Evolutionary conservation across 2,329 filamentous ascomycete genomes (phyloP).

Genomic region (Sphaerulina populicola): DNA sequence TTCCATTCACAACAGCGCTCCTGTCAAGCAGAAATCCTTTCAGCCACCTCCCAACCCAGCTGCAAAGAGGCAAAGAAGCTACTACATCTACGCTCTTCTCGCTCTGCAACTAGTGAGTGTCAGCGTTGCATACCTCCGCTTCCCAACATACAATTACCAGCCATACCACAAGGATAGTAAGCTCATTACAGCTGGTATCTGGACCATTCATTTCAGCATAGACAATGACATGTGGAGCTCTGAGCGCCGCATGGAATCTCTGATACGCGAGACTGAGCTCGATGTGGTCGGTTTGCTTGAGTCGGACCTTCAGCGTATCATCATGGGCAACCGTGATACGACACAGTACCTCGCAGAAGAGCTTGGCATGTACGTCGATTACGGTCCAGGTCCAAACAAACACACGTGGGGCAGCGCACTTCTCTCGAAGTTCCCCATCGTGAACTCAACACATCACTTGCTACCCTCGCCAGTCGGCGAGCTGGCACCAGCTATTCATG

Average conservation of each 20-base stretch:
- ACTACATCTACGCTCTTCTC: constrained; percentile 65
- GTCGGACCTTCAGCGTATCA: constrained; percentile 89
- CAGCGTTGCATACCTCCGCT: constrained; percentile 75
- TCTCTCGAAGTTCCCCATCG: constrained; percentile 92
- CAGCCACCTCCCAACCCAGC: constrained; percentile 38
- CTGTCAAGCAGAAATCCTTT: constrained; percentile 34
- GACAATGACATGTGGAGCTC: constrained; percentile 99
- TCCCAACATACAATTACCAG: constrained; percentile 84
- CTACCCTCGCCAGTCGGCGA: constrained; percentile 90
- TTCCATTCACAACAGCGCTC: constrained; percentile 41
- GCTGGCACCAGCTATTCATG: constrained; percentile 89
- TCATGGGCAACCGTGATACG: constrained; percentile 97
- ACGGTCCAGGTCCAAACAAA: constrained; percentile 94
- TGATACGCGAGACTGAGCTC: constrained; percentile 72
- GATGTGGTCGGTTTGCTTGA: constrained; percentile 94
- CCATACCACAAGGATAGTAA: constrained; percentile 85
- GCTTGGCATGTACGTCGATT: constrained; percentile 97
- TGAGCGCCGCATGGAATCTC: constrained; percentile 76
- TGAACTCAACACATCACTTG: constrained; percentile 94
- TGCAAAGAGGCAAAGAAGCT: constrained; percentile 50
- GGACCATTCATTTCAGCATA: constrained; percentile 96
- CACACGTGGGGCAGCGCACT: constrained; percentile 94
- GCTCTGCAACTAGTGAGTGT: constrained; percentile 72
- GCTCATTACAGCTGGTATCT: constrained; percentile 86
- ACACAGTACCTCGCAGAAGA: constrained; percentile 94